These are phyloP conservation scores for Acanthamoeba triangularis DNA, from an alignment of 208 protist genomes.

Conservation along the genomic window DNA sequence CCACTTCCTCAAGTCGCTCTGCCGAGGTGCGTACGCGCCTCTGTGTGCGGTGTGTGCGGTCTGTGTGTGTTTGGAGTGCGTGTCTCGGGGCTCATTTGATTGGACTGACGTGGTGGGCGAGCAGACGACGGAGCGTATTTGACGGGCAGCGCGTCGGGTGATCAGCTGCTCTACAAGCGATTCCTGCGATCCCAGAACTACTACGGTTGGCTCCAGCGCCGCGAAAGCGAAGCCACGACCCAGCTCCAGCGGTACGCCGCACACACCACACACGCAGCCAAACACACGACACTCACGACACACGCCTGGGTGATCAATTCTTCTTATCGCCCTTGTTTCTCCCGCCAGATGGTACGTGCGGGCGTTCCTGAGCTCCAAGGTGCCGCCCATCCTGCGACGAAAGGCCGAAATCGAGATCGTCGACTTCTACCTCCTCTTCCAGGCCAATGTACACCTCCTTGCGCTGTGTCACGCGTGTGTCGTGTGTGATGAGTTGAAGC, in stretches of 20 bases:
- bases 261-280: not conserved
- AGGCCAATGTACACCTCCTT: not conserved
- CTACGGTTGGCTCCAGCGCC: conserved; percentile 47
- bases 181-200: conserved; percentile 58
- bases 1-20: not conserved
- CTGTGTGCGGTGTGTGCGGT: not conserved
- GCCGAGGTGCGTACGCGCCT: not conserved
- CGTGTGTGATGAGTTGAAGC: not conserved
- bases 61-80: not conserved
- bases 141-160: conserved; percentile 46
- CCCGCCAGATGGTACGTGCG: not conserved
- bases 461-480: not conserved
- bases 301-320: not conserved
- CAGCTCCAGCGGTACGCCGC: not conserved
- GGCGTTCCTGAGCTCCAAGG: conserved; percentile 29
- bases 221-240: conserved; percentile 9
- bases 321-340: not conserved
- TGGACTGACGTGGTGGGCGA: too few relatives aligned
- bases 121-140: conserved; percentile 31
- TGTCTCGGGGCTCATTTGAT: not conserved
- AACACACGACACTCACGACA: not conserved
- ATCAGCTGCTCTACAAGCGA: conserved; percentile 42
- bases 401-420: conserved; percentile 60
- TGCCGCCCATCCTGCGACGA: conserved; percentile 28
- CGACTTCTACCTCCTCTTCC: conserved; percentile 55